A percentile compares a stretch with the other conserved stretches of the same genome.
phyloP scores from a whole-genome alignment of 176 grass and related monocot species.

The Puya raimondii region DNA sequence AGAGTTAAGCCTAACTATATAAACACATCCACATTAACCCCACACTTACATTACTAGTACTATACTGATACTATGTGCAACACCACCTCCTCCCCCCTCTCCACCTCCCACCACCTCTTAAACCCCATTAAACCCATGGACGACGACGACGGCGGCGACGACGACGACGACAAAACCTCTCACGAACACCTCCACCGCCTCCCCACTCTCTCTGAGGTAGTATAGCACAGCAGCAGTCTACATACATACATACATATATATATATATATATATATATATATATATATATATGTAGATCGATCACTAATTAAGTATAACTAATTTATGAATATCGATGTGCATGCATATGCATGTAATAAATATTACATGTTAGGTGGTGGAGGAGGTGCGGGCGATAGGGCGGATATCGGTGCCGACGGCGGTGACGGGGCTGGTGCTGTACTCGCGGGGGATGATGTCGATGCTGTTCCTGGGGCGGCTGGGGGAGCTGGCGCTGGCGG shows the following conservation, averaged over 20 bases:
- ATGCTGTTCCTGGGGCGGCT: constrained; percentile 85
- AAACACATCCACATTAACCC: constrained; percentile 10
- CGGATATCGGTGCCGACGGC: constrained; percentile 68
- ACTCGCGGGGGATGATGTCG: constrained; percentile 84
- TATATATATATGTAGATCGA: too few relatives aligned
- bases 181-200: constrained; percentile 7
- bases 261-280: constrained; percentile 22
- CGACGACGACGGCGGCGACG: not conserved
- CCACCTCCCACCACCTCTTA: constrained; percentile 24
- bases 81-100: constrained; percentile 18
- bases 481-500: constrained; percentile 72
- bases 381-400: constrained; percentile 68
- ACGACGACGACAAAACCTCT: not conserved
- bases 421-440: constrained; percentile 76
- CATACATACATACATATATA: too few relatives aligned
- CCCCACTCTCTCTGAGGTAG: constrained; percentile 22
- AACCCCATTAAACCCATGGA: constrained; percentile 20
- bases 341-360: not conserved
- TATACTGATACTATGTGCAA: constrained; percentile 41
- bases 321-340: too few relatives aligned
- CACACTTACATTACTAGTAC: constrained; percentile 28
- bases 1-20: not conserved
- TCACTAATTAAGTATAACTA: constrained; percentile 27
- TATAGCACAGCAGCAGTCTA: too few relatives aligned
- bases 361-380: constrained; percentile 56